Base-by-base conservation (phyloP, 2,329 filamentous ascomycete species). In the Pseudogymnoascus destructans region DNA sequence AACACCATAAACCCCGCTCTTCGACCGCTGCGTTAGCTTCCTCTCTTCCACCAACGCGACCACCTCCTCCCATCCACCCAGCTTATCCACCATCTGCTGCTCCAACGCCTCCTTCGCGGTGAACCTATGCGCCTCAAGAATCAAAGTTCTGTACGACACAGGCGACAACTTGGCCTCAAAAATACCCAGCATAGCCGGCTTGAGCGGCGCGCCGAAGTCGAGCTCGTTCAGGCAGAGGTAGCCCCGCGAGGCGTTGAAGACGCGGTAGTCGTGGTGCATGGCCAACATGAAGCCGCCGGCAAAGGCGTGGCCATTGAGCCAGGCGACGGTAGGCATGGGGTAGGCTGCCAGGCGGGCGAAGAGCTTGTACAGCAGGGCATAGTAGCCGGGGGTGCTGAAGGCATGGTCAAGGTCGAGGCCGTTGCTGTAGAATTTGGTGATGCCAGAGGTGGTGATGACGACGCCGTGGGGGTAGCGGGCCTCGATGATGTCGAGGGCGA, bases 261-360 rank as follows among this genome's bases (percentile, higher is more conserved):
- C 77, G 25, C 89, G 81, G 73, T 93, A 93, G 73, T 92, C 87
- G 71, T 91, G 87, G 72, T 86, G 82, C 79, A 89, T 87, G 60
- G 86, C 81, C 8, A 86, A 74, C 84, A 93, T 91, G 61, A 91
- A 75, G n/a, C 86, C 88, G 49, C 81, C 88, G 5, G 88, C 89
- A 69, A 90, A 93, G 58, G 84, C 82, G 70, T 95, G 89, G 19
- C 88, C 88, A 65, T 89, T 89, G 58, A 92, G 67, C 7, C 90
- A 75, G n/a, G 87, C 84, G 55, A 93, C 72, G 2, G 87, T 93
- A 21, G 88, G 88, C 86, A 91, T 89, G 11, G 87, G 86, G 67
- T 83, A 92, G 33, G 62, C 57, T 57, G 81, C 84, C 61, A 87
- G 67, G 5, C 85, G 76, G 38, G 75, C 73, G 74, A 84, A 90